These are phyloP conservation scores for Medicago ruthenica DNA, from an alignment of 306 rosid species.

Conservation along the genomic window DNA sequence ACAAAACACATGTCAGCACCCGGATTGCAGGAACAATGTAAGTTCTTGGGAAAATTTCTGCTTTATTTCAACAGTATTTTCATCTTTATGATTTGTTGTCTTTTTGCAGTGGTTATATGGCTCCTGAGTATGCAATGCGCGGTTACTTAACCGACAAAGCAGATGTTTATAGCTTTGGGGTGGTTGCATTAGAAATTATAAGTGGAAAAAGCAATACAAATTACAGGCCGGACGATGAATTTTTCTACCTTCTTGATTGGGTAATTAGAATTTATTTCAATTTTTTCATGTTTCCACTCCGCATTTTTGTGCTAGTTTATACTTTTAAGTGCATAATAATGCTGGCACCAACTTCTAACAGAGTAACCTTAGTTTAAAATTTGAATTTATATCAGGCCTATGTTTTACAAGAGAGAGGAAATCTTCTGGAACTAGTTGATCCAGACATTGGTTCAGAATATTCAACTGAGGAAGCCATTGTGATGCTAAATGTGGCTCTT, in stretches of 20 bases:
- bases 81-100: background rate
- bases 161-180: slow-evolving; percentile 93
- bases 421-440: slow-evolving; percentile 82
- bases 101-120: slow-evolving; percentile 89
- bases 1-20: slow-evolving; percentile 86
- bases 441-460: slow-evolving; percentile 83
- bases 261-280: slow-evolving; percentile 51
- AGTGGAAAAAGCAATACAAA: slow-evolving; percentile 97
- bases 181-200: slow-evolving; percentile 81
- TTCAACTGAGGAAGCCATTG: slow-evolving; percentile 71
- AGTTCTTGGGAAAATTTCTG: slow-evolving; percentile 38
- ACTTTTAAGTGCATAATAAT: background rate
- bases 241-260: slow-evolving; percentile 94
- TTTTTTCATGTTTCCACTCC: slow-evolving; percentile 28
- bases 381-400: slow-evolving; percentile 69
- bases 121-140: slow-evolving; percentile 97
- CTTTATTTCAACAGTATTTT: too few species aligned
- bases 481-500: slow-evolving; percentile 88
- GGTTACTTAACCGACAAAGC: slow-evolving; percentile 88
- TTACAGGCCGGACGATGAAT: slow-evolving; percentile 83
- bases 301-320: slow-evolving; percentile 14
- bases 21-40: slow-evolving; percentile 97
- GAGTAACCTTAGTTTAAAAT: slow-evolving; percentile 28
- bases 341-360: background rate
- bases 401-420: slow-evolving; percentile 90